Base-by-base conservation (phyloP, 345 rosid genomes). In the Kernera saxatilis region DNA sequence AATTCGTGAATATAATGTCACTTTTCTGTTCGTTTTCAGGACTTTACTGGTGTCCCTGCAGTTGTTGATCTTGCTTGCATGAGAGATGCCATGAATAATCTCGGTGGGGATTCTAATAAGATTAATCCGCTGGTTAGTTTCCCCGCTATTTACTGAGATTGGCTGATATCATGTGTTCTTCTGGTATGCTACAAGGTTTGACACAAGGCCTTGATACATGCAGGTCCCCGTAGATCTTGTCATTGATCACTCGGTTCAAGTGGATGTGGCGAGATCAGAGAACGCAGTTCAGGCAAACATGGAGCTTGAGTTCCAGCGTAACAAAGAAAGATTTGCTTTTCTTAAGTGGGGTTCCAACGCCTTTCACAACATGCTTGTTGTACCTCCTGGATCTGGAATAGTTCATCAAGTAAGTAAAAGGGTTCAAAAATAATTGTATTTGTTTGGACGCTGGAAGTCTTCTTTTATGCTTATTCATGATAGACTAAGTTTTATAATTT, bases 21-120 rank as follows among this genome's bases (percentile, higher is more conserved):
- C 80, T 6, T 11, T 75, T 73, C 53, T 18, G 32, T 36, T 70
- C 9, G 67, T 15, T 55, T 35, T 33, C 85, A 95, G 99, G 99
- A 92, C 80, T 92, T 95, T 82, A 95, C 99, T 65, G 99, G 99
- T n/a, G 99, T 95, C 26, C 99, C 99, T 30, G 99, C 92, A 23
- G 99, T 92, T 33, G 98, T 95, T 52, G 99, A 95, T 75, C 99
- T 95, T 60, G 99, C 99, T 71, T 81, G 92, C 53, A 95, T 95
- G 99, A 91, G 99, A 70, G 99, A 95, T 88, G 99, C 99, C 8
- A 92, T 95, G 98, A 84, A 78, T 62, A 90, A 71, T 27, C 92
- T 95, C 19, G 97, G 97, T 40, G 81, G 98, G 77, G 99, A 95
- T 72, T 77, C 98, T 3, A 82, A 73, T 70, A 92, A 88, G 90